Base-by-base conservation (phyloP, 768 basidiomycete genomes). In the Boletus sensibilis region DNA sequence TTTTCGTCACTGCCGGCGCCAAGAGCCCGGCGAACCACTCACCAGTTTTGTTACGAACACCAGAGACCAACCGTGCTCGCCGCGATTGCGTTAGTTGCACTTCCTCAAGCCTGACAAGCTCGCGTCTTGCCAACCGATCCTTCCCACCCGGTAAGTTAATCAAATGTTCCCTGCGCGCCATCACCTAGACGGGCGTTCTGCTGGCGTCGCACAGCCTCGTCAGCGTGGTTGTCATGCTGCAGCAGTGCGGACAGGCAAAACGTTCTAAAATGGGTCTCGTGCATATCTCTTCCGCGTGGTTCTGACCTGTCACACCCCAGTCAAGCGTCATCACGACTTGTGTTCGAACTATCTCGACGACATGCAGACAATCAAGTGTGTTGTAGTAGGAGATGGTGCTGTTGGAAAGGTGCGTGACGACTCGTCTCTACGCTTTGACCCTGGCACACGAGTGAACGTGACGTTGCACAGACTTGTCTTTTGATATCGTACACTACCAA, bases 281-380 rank as follows among this genome's bases (percentile, higher is more conserved):
- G 67, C 59, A 47, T 56, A 55, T 60, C n/a, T 12, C 20, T 33
- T 38, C 49, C 49, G 59, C 57, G 63, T 59, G 57, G 44, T 64
- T 49, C 62, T 68, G 56, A 68, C 68, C 31, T 31, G 47, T 49
- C 47, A 42, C 33, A 16, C 12, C 14, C 13, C 31, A 58, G 57
- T 56, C 55, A 57, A 61, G 56, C 54, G 52, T 52, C 53, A 37
- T 51, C 56, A 61, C 64, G 53, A 62, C 52, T 57, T 45, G 44
- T 40, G 41, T 43, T 61, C 56, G 57, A 56, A 61, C 60, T 39
- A 52, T 47, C 46, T 58, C 58, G 56, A 61, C 55, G 42, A 61
- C 59, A 96, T 96, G 94, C 94, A 97, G 73, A 97, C 94, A 53
- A 97, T 96, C 74, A 96, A 97, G 78, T 95, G 94, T 75, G 94